Conservation (phyloP, 768 basidiomycete species). For the Boletus bicolor region DNA sequence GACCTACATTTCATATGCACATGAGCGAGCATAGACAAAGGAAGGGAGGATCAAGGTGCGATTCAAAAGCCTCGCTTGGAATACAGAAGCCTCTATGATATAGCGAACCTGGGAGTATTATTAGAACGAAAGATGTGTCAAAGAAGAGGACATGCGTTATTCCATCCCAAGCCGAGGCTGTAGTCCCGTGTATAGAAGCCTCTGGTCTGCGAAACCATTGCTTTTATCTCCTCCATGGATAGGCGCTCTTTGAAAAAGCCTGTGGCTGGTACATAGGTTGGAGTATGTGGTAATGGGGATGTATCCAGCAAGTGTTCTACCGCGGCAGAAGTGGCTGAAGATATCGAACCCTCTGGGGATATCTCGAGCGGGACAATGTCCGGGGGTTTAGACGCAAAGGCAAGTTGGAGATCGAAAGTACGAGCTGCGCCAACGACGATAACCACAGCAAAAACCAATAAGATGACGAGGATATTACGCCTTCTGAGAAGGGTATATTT, state of each 20-base stretch:
- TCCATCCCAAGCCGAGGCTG: conserved; percentile 46
- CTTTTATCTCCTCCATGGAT: conserved; percentile 30
- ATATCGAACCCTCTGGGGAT: not conserved
- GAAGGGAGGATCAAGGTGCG: conserved; percentile 41
- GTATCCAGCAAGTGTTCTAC: not conserved
- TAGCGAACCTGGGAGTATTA: conserved; percentile 35
- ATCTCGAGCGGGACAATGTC: conserved; percentile 1
- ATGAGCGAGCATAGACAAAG: conserved; percentile 42
- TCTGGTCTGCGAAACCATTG: conserved; percentile 36
- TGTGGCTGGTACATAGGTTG: not conserved
- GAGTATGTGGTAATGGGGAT: not conserved
- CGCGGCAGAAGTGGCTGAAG: not conserved
- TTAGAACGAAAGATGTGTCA: not conserved
- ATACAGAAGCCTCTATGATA: conserved; percentile 40
- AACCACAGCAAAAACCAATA: conserved; percentile 3
- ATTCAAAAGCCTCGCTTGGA: conserved; percentile 39
- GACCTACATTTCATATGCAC: conserved; percentile 38
- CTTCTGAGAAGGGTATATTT: conserved; percentile 7
- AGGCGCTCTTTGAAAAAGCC: conserved; percentile 16
- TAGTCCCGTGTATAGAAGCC: conserved; percentile 42
- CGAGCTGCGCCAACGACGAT: conserved; percentile 10
- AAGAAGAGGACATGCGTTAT: conserved; percentile 32
- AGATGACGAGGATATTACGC: conserved; percentile 6
- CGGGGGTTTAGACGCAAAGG: conserved; percentile 5
- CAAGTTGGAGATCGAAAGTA: conserved; percentile 8